A percentile compares a stretch with the other conserved stretches of the same genome.
Evolutionary conservation across 2,329 filamentous ascomycete species (phyloP).

Genomic region (Ophiostoma populinum): DNA sequence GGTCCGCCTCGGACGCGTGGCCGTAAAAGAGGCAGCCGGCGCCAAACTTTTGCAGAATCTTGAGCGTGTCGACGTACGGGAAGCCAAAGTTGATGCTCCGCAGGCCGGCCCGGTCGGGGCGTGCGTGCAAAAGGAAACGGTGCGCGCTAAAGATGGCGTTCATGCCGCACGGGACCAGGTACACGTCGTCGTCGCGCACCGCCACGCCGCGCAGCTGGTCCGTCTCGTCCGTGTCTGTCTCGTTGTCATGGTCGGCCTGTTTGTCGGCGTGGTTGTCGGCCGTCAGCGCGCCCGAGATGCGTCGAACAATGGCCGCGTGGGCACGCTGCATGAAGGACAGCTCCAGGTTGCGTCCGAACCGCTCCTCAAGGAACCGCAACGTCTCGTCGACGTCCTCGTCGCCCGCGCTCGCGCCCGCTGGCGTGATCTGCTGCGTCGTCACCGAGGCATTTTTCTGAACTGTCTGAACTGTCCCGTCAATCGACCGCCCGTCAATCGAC

Average conservation of each 20-base stretch:
- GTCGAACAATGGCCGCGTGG: slow-evolving; percentile 66
- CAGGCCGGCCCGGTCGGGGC: slow-evolving; percentile 28
- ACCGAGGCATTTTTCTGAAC: too few relatives aligned
- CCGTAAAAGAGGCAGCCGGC: slow-evolving; percentile 82
- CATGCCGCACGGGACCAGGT: slow-evolving; percentile 81
- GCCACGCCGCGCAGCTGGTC: slow-evolving; percentile 40
- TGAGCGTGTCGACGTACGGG: slow-evolving; percentile 90
- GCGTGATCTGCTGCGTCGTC: too few relatives aligned
- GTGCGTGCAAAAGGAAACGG: slow-evolving; percentile 47
- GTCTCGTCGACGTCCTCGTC: slow-evolving; percentile 38
- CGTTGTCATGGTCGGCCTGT: slow-evolving; percentile 8
- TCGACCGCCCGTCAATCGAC: too few relatives aligned
- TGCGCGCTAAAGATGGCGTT: slow-evolving; percentile 87
- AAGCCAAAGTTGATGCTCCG: slow-evolving; percentile 93
- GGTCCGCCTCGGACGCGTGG: slow-evolving; percentile 54
- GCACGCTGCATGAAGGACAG: slow-evolving; percentile 63
- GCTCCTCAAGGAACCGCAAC: slow-evolving; percentile 73
- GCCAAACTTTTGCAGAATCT: slow-evolving; percentile 87
- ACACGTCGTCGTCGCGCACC: slow-evolving; percentile 74
- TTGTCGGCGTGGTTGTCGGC: slow-evolving; percentile 45
- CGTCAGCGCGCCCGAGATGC: slow-evolving; percentile 75
- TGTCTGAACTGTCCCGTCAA: too few relatives aligned
- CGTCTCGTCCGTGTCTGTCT: slow-evolving; percentile 17
- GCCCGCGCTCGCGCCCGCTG: slow-evolving; percentile 7
- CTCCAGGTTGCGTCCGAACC: slow-evolving; percentile 83